Conservation (phyloP, 2,329 filamentous ascomycete genomes). For the Cadophora gregata region DNA sequence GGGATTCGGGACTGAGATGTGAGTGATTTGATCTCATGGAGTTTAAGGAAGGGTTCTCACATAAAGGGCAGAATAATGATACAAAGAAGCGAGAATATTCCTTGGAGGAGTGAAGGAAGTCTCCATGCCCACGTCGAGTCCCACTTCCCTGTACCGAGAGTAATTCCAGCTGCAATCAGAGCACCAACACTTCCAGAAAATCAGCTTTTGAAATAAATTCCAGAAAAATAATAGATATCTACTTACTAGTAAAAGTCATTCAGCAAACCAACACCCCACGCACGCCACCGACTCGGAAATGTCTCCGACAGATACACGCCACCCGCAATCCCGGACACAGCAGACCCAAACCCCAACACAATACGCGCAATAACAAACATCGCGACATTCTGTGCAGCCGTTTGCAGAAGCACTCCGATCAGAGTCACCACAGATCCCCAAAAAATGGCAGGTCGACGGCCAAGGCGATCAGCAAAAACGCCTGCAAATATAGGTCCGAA, state of each 20-base stretch:
- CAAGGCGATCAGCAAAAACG: conserved; percentile 47
- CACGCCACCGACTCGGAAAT: conserved; percentile 52
- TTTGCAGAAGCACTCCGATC: conserved; percentile 34
- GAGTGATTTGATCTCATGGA: too few relatives aligned
- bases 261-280: conserved; percentile 51
- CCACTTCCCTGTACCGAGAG: conserved; percentile 46
- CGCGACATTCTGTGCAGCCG: conserved; percentile 34
- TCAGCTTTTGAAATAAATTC: neutral
- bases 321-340: conserved; percentile 46
- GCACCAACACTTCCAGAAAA: conserved; percentile 39
- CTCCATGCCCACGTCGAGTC: conserved; percentile 48
- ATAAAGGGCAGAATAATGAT: conserved; percentile 33
- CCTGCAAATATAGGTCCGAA: conserved; percentile 51
- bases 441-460: conserved; percentile 39
- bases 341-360: conserved; percentile 33
- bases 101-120: conserved; percentile 42
- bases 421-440: conserved; percentile 32
- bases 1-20: conserved; percentile 8
- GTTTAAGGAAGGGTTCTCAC: conserved; percentile 19
- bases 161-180: conserved; percentile 47
- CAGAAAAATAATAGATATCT: neutral
- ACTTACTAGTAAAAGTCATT: conserved; percentile 47
- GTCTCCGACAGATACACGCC: conserved; percentile 57
- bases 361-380: conserved; percentile 39
- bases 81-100: conserved; percentile 39